phyloP scores from a whole-genome alignment of 2,329 filamentous ascomycete genomes.

The Trichoderma afroharzianum region DNA sequence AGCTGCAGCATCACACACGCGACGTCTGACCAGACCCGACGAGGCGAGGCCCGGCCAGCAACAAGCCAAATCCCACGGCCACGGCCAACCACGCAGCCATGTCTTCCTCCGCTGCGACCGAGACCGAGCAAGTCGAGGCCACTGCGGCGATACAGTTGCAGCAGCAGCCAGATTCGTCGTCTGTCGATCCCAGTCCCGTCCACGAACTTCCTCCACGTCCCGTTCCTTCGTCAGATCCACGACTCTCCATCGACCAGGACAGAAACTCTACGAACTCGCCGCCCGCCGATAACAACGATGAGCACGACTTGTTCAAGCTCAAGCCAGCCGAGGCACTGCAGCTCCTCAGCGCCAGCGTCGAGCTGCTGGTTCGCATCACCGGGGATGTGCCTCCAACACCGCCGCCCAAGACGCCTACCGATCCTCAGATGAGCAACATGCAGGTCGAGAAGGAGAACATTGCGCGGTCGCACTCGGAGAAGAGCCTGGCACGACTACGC shows the following conservation, averaged over 20 bases:
- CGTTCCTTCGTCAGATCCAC: constrained; percentile 38
- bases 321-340: constrained; percentile 71
- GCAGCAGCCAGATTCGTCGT: not conserved
- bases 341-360: constrained; percentile 69
- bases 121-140: constrained; percentile 3
- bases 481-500: constrained; percentile 45
- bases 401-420: constrained; percentile 58
- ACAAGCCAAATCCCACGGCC: not conserved
- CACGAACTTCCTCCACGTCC: constrained; percentile 39
- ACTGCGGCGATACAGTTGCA: constrained; percentile 14
- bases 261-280: not conserved
- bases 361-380: constrained; percentile 66
- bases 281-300: constrained; percentile 16
- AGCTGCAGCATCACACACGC: not conserved
- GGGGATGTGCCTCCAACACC: constrained; percentile 81
- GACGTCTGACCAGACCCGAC: not conserved
- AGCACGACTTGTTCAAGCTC: constrained; percentile 69
- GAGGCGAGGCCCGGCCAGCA: not conserved
- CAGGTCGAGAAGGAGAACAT: constrained; percentile 60
- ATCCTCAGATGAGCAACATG: constrained; percentile 64
- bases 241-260: constrained; percentile 28
- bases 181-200: constrained; percentile 6
- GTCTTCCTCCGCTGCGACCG: constrained; percentile 4
- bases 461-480: constrained; percentile 54
- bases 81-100: constrained; percentile 3